A percentile compares a stretch with the other conserved stretches of the same genome.
Conservation (phyloP, 73 alveolate genomes). For the Durusdinium trenchii region DNA sequence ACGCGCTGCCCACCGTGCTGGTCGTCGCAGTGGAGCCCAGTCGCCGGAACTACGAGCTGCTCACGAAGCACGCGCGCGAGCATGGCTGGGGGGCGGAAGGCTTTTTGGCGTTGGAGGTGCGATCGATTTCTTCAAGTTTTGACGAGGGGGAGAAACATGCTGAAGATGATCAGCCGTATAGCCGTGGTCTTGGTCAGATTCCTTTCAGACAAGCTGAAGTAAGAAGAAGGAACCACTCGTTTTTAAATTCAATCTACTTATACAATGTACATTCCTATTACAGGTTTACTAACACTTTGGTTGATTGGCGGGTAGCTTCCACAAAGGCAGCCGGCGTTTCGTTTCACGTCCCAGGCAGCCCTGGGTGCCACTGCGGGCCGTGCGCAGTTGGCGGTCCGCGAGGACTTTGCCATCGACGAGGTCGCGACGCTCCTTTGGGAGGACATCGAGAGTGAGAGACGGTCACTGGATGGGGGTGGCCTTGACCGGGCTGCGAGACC, state of each 20-base stretch:
- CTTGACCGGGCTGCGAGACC: not conserved
- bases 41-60: slow-evolving; percentile 14
- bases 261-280: too few species aligned
- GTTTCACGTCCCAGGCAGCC: slow-evolving; percentile 25
- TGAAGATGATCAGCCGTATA: too few species aligned
- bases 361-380: not conserved
- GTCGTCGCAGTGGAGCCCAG: slow-evolving; percentile 57
- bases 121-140: not conserved
- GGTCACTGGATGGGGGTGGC: not conserved
- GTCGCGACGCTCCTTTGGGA: slow-evolving; percentile 78
- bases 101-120: slow-evolving; percentile 5
- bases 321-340: not conserved
- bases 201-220: too few species aligned
- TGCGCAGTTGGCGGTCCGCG: slow-evolving; percentile 52
- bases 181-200: too few species aligned
- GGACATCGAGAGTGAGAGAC: not conserved
- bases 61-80: not conserved
- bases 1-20: not conserved
- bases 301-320: not conserved
- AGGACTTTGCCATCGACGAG: slow-evolving; percentile 54
- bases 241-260: too few species aligned
- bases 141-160: not conserved
- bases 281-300: not conserved
- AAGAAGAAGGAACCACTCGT: too few species aligned
- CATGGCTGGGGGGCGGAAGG: slow-evolving; percentile 28